A percentile compares a stretch with the other conserved stretches of the same genome.
phyloP scores from a whole-genome alignment of 1,284 basidiomycete species.

The Ceratobasidium sp. region DNA sequence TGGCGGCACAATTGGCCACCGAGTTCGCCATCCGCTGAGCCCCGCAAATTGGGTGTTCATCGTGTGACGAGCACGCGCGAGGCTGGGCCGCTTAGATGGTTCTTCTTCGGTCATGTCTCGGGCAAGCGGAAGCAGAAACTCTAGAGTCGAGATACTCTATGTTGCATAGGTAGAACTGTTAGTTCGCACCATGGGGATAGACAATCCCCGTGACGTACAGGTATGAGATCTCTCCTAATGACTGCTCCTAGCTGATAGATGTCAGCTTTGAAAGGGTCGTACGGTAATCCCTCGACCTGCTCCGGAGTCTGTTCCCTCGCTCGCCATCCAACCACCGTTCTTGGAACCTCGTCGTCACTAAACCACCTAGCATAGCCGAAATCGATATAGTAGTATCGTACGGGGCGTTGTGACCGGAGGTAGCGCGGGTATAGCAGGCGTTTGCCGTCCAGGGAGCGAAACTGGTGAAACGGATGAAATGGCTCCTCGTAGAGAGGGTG shows the following conservation, averaged over 20 bases:
- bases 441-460: conserved; percentile 1
- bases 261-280: conserved; percentile 35
- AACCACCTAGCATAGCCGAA: conserved; percentile 24
- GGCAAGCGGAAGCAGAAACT: conserved; percentile 19
- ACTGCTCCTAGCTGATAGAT: conserved; percentile 26
- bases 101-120: conserved; percentile 23
- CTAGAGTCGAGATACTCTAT: neutral
- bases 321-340: neutral
- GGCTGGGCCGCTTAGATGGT: conserved; percentile 20
- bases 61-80: neutral
- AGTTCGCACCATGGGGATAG: neutral
- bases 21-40: conserved; percentile 13
- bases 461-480: conserved; percentile 17
- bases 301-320: conserved; percentile 12
- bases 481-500: conserved; percentile 32
- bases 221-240: conserved; percentile 29
- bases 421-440: neutral
- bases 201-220: neutral
- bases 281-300: neutral
- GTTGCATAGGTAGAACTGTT: neutral
- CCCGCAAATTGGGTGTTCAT: conserved; percentile 22
- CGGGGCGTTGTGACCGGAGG: neutral
- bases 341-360: neutral
- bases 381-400: conserved; percentile 31
- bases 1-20: conserved; percentile 22